These are phyloP conservation scores for Aschersonia sp. DNA, from an alignment of 2,329 filamentous ascomycete species.

Conservation along the genomic window DNA sequence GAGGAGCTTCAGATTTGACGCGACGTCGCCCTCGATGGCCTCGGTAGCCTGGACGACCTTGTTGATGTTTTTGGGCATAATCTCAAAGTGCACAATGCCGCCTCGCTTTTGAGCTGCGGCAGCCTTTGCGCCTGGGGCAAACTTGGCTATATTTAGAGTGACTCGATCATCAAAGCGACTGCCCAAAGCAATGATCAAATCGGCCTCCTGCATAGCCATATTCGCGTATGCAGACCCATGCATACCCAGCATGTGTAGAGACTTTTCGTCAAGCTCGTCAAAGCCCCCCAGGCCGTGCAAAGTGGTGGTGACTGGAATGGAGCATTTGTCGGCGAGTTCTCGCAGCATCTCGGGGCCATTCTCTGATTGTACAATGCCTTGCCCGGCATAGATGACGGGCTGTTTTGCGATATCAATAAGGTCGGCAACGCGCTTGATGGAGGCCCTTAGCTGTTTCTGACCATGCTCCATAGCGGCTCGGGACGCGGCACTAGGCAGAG, in stretches of 20 bases:
- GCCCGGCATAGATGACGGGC: conserved; percentile 87
- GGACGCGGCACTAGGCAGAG: conserved; percentile 74
- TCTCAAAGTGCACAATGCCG: conserved; percentile 94
- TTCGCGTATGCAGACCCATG: conserved; percentile 95
- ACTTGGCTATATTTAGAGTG: conserved; percentile 66
- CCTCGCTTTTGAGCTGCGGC: conserved; percentile 76
- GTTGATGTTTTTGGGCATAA: conserved; percentile 99
- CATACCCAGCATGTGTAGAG: conserved; percentile 97
- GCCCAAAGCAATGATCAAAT: conserved; percentile 88
- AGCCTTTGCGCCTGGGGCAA: conserved; percentile 74
- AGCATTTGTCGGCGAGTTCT: conserved; percentile 77
- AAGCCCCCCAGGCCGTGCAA: conserved; percentile 86
- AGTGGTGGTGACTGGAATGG: conserved; percentile 90
- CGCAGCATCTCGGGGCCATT: conserved; percentile 69
- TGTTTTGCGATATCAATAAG: conserved; percentile 84
- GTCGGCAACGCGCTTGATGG: conserved; percentile 62
- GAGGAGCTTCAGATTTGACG: conserved; percentile 60
- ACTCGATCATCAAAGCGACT: conserved; percentile 95
- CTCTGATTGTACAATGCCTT: conserved; percentile 69
- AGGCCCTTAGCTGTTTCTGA: conserved; percentile 55
- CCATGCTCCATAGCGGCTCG: conserved; percentile 62
- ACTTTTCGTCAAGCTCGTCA: conserved; percentile 86
- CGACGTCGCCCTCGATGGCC: conserved; percentile 86
- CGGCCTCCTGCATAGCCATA: conserved; percentile 93
- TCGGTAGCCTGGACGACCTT: conserved; percentile 96